These are phyloP conservation scores for Alternaria gaisen DNA, from an alignment of 2,329 filamentous ascomycete species.

Conservation along the genomic window DNA sequence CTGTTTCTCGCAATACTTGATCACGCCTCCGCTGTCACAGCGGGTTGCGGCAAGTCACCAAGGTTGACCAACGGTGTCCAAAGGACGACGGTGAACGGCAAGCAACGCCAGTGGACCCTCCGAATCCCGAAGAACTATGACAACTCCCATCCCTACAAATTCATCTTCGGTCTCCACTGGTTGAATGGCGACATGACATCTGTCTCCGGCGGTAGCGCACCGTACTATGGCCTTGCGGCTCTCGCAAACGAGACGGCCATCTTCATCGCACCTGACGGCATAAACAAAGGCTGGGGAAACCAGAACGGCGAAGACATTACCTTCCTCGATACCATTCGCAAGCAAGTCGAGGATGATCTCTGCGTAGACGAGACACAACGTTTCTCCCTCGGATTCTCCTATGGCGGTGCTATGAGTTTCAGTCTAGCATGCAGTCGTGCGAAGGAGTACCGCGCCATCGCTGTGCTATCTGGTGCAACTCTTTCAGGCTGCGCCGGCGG, in stretches of 20 bases:
- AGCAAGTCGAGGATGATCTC: slow-evolving; percentile 51
- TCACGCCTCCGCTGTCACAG: slow-evolving; percentile 11
- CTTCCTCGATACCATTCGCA: slow-evolving; percentile 54
- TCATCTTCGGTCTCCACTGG: slow-evolving; percentile 57
- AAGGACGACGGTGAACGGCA: slow-evolving; percentile 33
- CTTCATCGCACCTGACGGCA: slow-evolving; percentile 56
- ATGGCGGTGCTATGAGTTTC: slow-evolving; percentile 57
- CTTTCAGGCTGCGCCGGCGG: slow-evolving; percentile 43
- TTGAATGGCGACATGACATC: slow-evolving; percentile 52
- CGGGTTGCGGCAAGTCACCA: slow-evolving; percentile 28
- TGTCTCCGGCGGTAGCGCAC: slow-evolving; percentile 40
- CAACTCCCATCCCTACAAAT: slow-evolving; percentile 49
- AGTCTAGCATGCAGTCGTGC: slow-evolving; percentile 55
- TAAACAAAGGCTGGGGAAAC: slow-evolving; percentile 55
- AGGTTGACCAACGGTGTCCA: slow-evolving; percentile 19
- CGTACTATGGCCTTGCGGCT: slow-evolving; percentile 54
- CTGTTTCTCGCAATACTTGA: slow-evolving; percentile 17
- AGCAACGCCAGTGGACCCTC: slow-evolving; percentile 25
- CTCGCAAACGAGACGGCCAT: slow-evolving; percentile 52
- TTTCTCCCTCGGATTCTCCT: slow-evolving; percentile 59
- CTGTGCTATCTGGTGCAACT: slow-evolving; percentile 32
- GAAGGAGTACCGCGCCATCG: slow-evolving; percentile 52
- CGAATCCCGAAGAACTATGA: slow-evolving; percentile 54
- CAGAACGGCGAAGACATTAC: slow-evolving; percentile 53
- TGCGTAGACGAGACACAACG: slow-evolving; percentile 55